Base-by-base conservation (phyloP, 192 early-diverging fungal species). In the Umbelopsis isabellina region DNA sequence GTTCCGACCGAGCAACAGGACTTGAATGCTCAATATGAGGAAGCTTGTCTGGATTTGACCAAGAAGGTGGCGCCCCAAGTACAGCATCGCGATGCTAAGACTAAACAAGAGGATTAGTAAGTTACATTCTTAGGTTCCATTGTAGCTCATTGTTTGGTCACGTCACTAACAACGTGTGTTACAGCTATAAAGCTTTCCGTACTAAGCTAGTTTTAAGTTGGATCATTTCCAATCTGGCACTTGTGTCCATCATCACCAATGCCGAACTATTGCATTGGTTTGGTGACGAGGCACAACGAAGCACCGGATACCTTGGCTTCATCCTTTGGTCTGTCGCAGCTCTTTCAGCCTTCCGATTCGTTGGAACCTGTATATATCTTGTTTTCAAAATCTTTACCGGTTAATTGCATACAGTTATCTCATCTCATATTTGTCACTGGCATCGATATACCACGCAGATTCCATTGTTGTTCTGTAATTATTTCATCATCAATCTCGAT, bases 1-100 rank as follows among this genome's bases (percentile, higher is more conserved):
- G 47, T 85, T 8, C 85, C 85, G 7, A 75, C 86, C 20, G 91
- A 91, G 46, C 81, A 87, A 23, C 87, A 88, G 22, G 94, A 97
- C 79, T 83, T 93, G 53, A 92, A 97, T 80, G 87, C 82, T 5
- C 84, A 88, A 33, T 98, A 98, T 77, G 93, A 96, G 30, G 88
- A 90, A 48, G 89, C 90, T 70, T 83, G 93, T 71, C 66, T 75
- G 33, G 85, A 85, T 35, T 80, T 97, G 22, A 80, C 71, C 51
- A 71, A 73, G 68, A 70, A 73, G 15, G 77, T 69, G 78, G 82
- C 55, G 49, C 73, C 51, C 48, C 76, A 48, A 69, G 79, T 44
- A 27, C 73, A 10, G 55, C 83, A 89, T 46, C 82, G 89, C 67
- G 92, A 94, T 76, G 85, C 86, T n/a, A 86, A 81, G 67, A 80